Conservation (phyloP, 2,329 filamentous ascomycete species). For the Curvularia lunata region DNA sequence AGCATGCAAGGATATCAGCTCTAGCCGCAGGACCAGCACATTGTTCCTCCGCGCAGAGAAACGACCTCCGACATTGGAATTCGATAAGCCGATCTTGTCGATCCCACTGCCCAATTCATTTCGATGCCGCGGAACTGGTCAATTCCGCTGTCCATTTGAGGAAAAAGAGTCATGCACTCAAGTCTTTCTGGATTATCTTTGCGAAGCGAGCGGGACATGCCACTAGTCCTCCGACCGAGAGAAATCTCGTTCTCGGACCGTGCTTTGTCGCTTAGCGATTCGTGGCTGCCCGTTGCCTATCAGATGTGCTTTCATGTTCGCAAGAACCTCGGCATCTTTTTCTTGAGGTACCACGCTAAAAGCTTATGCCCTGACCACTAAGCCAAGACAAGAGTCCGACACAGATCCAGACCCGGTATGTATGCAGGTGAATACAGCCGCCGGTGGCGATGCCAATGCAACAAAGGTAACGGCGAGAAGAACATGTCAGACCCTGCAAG, state of each 20-base stretch:
- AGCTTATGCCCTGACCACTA: neutral
- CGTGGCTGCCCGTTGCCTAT: neutral
- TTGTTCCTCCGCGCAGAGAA: neutral
- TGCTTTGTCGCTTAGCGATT: neutral
- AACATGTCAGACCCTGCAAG: neutral
- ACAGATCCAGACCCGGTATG: neutral
- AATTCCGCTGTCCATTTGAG: neutral
- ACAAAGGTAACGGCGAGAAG: neutral
- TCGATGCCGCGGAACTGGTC: neutral
- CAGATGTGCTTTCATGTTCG: neutral
- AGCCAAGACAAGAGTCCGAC: neutral
- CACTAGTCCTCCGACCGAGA: neutral
- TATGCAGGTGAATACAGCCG: neutral
- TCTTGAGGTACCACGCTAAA: neutral
- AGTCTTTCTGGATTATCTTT: neutral
- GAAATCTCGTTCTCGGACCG: neutral
- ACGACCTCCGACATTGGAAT: neutral
- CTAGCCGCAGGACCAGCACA: neutral
- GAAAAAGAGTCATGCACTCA: neutral
- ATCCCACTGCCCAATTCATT: constrained; percentile 9
- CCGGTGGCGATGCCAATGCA: neutral
- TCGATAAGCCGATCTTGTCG: constrained; percentile 14
- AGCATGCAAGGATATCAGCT: neutral
- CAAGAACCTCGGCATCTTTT: neutral
- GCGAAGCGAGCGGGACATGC: neutral